Evolutionary conservation across 2,329 filamentous ascomycete species (phyloP).

Genomic region (Neocatenulostroma microsporum): DNA sequence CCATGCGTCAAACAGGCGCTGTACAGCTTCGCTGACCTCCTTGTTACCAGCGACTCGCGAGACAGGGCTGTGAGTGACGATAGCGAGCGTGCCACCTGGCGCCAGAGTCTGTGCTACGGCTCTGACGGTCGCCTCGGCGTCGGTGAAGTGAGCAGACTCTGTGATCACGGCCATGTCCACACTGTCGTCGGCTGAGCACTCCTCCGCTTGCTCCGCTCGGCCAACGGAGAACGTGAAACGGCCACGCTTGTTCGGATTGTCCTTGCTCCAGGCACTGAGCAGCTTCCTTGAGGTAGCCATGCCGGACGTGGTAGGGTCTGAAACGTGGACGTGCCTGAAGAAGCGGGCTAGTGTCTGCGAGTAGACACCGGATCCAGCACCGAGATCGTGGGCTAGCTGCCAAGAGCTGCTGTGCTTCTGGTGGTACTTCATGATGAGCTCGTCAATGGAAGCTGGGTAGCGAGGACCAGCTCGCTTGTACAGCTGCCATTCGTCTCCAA

Average conservation of each 20-base stretch:
- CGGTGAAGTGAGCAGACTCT: conserved; percentile 12
- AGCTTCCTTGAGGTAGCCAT: conserved; percentile 6
- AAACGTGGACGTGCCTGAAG: conserved; percentile 16
- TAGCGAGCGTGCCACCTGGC: conserved; percentile 11
- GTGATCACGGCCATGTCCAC: conserved; percentile 11
- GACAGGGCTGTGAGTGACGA: conserved; percentile 12
- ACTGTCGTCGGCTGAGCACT: conserved; percentile 5
- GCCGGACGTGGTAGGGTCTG: conserved; percentile 8
- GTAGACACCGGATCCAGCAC: conserved; percentile 13
- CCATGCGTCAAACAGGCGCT: conserved; percentile 10
- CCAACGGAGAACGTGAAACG: conserved; percentile 12
- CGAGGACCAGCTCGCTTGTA: conserved; percentile 14
- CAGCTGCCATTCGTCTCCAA: conserved; percentile 10
- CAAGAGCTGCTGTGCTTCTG: conserved; percentile 14
- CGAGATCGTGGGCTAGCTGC: conserved; percentile 17
- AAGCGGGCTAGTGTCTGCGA: conserved; percentile 8
- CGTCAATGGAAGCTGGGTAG: conserved; percentile 14
- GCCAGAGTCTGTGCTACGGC: conserved; percentile 7
- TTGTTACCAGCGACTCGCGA: conserved; percentile 8
- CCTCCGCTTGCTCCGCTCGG: conserved; percentile 8
- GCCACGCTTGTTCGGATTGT: conserved; percentile 10
- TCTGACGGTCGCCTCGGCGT: conserved; percentile 10
- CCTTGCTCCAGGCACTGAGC: conserved; percentile 4
- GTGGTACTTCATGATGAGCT: conserved; percentile 18
- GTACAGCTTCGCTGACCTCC: conserved; percentile 10